phyloP scores from a whole-genome alignment of 2,329 filamentous ascomycete species.

The Grosmannia serpens region DNA sequence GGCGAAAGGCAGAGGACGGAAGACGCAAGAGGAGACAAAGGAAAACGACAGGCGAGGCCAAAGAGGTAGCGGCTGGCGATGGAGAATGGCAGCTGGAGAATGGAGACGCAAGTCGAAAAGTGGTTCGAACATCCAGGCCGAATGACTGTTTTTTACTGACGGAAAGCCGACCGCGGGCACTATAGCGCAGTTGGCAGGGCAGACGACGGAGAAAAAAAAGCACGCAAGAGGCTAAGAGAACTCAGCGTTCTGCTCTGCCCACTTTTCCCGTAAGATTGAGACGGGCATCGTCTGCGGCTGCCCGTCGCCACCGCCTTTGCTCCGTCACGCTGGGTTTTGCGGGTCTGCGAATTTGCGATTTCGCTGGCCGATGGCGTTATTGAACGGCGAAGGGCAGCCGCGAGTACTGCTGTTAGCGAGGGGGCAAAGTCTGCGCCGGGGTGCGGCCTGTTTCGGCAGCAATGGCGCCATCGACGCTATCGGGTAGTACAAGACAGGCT shows the following conservation, averaged over 20 bases:
- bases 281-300: no score
- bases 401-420: not conserved
- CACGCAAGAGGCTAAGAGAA: slow-evolving; percentile 7
- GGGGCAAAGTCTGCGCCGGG: not conserved
- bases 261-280: no score
- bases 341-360: not conserved
- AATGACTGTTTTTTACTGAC: not conserved
- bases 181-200: not conserved
- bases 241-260: not conserved
- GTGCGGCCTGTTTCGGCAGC: not conserved
- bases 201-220: slow-evolving; percentile 1
- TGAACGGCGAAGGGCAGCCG: not conserved
- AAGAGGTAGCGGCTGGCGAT: not conserved
- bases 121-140: not conserved
- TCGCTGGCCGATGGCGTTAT: not conserved
- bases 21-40: not conserved
- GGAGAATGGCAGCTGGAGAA: not conserved
- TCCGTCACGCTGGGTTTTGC: no score
- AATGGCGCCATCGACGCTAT: slow-evolving; percentile 4
- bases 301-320: not conserved
- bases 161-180: not conserved
- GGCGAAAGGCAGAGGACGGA: not conserved
- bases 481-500: not conserved
- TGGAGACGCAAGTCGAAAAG: not conserved
- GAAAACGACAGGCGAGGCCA: not conserved